Evolutionary conservation across 352 stramenopile genomes (phyloP).

Genomic region (Poterioochromonas sp.): DNA sequence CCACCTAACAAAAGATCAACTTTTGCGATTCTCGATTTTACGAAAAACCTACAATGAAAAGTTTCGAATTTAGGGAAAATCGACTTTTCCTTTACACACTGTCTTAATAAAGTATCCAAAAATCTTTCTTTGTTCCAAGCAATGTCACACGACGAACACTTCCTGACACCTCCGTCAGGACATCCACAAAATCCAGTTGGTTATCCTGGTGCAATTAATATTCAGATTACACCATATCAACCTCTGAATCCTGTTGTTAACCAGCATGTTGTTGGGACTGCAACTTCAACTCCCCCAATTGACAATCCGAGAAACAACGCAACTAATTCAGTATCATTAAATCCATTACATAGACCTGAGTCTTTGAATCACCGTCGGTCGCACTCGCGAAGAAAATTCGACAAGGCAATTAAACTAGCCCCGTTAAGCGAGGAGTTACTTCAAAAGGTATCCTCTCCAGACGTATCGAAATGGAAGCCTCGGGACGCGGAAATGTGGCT

Average conservation of each 20-base stretch:
- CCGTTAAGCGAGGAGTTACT: constrained; percentile 10
- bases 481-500: constrained; percentile 5
- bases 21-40: too few relatives aligned
- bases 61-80: too few relatives aligned
- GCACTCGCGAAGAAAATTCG: constrained; percentile 10
- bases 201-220: constrained; percentile 15
- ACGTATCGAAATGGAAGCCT: constrained; percentile 11
- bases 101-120: background rate
- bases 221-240: constrained; percentile 15
- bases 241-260: constrained; percentile 13
- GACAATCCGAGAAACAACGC: constrained; percentile 10
- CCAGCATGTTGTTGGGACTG: constrained; percentile 8
- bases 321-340: constrained; percentile 18
- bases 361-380: constrained; percentile 10
- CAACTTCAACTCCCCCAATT: constrained; percentile 11
- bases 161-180: constrained; percentile 7
- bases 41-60: too few relatives aligned
- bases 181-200: constrained; percentile 11
- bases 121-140: constrained; percentile 5
- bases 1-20: too few relatives aligned
- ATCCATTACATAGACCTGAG: constrained; percentile 10
- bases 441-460: constrained; percentile 11
- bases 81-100: background rate
- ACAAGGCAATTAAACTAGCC: constrained; percentile 13
- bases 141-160: constrained; percentile 11